Base-by-base conservation (phyloP, 345 rosid genomes). In the Melaleuca alternifolia region DNA sequence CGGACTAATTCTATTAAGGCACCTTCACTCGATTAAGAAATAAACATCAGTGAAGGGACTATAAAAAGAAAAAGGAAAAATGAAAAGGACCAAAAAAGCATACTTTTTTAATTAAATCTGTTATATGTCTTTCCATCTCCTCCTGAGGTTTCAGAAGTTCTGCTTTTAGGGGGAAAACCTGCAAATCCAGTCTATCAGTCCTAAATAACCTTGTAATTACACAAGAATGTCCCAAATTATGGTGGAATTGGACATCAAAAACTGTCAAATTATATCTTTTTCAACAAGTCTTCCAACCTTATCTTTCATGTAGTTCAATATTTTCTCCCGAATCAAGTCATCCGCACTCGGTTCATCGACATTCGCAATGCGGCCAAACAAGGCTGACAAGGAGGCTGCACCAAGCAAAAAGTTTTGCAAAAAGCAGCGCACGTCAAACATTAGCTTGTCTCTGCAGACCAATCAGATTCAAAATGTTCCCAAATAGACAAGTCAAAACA, bases 71-170 rank as follows among this genome's bases (percentile, higher is more conserved):
- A 41, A 57, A 46, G 13, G 54, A 14, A 52, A 56, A 37, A 51
- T 16, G 57, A 86, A 50, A 11, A 28, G 26, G 82, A 20, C 15
- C 33, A n/a, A 28, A 56, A 50, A 61, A 37, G 26, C 81, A n/a
- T 85, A 85, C 99, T 91, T 96, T 97, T 89, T 95, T 98, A 84
- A 98, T 94, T 87, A 95, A 87, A 93, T 95, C 98, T 81, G 99
- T 95, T 88, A 96, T 93, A 92, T 94, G 97, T 81, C 95, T 94
- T 86, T 98, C 99, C 99, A 98, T 94, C 91, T 95, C 98, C 89
- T 96, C 99, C 87, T 93, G 96, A 85, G 99, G 99, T 88, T 92
- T 98, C 91, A 98, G 91, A 75, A 98, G 97, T 89, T 96, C 99
- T 85, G 91, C 93, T 91, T 95, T 96, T 83, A 95, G 91, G 54